Conservation (phyloP, 176 grass and related monocot species). For the Urochloa ruziziensis region DNA sequence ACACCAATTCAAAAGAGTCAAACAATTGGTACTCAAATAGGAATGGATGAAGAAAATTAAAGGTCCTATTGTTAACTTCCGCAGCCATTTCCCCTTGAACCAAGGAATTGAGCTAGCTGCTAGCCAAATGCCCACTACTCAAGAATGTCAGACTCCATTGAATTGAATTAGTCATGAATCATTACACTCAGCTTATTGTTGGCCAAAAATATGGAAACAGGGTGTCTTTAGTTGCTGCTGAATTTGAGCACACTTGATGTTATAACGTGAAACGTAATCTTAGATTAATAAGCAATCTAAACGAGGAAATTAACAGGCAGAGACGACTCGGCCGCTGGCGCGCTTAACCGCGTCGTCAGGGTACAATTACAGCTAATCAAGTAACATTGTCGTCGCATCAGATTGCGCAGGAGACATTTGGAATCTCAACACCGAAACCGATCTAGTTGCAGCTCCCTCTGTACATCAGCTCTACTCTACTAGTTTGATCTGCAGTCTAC, state of each 20-base stretch:
- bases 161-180: too few relatives aligned
- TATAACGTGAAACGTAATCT: background rate
- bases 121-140: too few relatives aligned
- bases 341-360: background rate
- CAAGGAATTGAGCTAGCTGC: too few relatives aligned
- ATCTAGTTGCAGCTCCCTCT: background rate
- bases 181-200: too few relatives aligned
- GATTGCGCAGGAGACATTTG: slow-evolving; percentile 5
- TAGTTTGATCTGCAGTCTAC: slow-evolving; percentile 19
- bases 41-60: too few relatives aligned
- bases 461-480: background rate
- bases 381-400: background rate
- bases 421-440: slow-evolving; percentile 25
- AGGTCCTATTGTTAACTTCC: too few relatives aligned
- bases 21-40: too few relatives aligned
- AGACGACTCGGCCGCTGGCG: background rate
- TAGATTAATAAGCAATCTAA: background rate
- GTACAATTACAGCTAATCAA: slow-evolving; percentile 27
- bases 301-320: background rate
- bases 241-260: background rate
- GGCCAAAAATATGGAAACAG: too few relatives aligned
- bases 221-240: background rate
- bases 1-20: too few relatives aligned
- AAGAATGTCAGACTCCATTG: too few relatives aligned
- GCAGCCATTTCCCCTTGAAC: too few relatives aligned